A percentile compares a stretch with the other conserved stretches of the same genome.
phyloP scores from a whole-genome alignment of 2,329 filamentous ascomycete genomes.

The Aureobasidium namibiae region DNA sequence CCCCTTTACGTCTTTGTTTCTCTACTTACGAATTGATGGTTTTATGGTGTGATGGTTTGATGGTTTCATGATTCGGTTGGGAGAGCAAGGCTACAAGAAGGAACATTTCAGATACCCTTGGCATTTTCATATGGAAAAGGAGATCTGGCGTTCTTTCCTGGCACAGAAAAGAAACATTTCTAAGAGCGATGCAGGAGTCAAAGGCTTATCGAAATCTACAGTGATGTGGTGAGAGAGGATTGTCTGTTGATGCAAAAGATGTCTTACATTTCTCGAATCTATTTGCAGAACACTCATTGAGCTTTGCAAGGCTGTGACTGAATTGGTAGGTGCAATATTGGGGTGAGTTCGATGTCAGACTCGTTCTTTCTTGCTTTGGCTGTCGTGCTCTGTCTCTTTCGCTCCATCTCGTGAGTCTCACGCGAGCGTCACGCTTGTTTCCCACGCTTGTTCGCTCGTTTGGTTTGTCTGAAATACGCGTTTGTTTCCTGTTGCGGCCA shows the following conservation, averaged over 20 bases:
- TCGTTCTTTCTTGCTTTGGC: background rate
- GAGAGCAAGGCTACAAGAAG: background rate
- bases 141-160: background rate
- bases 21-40: background rate
- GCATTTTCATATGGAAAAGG: background rate
- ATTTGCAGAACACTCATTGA: background rate
- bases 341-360: background rate
- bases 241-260: background rate
- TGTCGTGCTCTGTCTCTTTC: background rate
- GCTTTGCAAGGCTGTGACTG: background rate
- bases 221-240: background rate
- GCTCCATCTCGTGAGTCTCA: too few species aligned
- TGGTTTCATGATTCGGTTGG: background rate
- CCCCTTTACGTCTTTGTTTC: background rate
- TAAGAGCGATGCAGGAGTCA: too few species aligned
- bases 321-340: background rate
- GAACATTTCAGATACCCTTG: background rate
- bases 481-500: background rate
- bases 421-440: too few species aligned
- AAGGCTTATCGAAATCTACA: too few species aligned
- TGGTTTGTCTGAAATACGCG: background rate
- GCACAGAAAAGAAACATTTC: background rate
- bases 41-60: conserved; percentile 5
- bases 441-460: too few species aligned
- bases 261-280: background rate